Evolutionary conservation across 345 rosid genomes (phyloP), one percentile per base, ranked within the genome.

Genomic region (Pistacia atlantica): DNA sequence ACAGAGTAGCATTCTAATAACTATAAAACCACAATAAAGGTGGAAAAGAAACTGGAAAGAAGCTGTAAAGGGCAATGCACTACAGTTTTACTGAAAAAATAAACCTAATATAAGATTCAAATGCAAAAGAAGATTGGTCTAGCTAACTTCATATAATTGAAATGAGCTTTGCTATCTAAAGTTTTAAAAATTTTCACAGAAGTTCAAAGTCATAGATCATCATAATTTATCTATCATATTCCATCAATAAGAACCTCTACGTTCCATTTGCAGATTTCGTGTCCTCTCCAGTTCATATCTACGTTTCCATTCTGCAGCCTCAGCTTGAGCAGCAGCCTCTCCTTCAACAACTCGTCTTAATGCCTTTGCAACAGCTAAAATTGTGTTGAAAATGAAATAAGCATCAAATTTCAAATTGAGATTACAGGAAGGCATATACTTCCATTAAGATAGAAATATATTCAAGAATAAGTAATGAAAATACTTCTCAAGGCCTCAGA

Each of bases 301-400:
- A 73, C 97, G 94, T 83, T 97, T 94, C 99, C 99, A 97, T 82
- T 97, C 98, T 79, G 97, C 88, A 73, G 97, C 98, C 86, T 97
- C 97, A 55, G 97, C 97, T 88, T 97, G 98, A 72, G 98, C 98
- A 81, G 91, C 80, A 60, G 97, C 99, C 75, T 94, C 94, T 62
- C 92, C 99, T 86, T 97, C 99, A 65, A 98, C 97, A 84, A 96
- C 97, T 76, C 92, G 90, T 56, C 96, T 87, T 72, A 94, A 82
- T 64, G 97, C 89, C 89, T 94, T 97, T 7, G 97, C 98, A 89
- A 97, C 99, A 91, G 99, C 99, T 97, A 80, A 77, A 64, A 65
- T 75, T 8, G 65, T 25, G 61, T 45, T 66, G 13, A 52, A 71
- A 70, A 77, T 3, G 61, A 75, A n/a, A 66, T 51, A 56, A 76